phyloP scores from a whole-genome alignment of 148 eudicot genomes.

The Silene latifolia region DNA sequence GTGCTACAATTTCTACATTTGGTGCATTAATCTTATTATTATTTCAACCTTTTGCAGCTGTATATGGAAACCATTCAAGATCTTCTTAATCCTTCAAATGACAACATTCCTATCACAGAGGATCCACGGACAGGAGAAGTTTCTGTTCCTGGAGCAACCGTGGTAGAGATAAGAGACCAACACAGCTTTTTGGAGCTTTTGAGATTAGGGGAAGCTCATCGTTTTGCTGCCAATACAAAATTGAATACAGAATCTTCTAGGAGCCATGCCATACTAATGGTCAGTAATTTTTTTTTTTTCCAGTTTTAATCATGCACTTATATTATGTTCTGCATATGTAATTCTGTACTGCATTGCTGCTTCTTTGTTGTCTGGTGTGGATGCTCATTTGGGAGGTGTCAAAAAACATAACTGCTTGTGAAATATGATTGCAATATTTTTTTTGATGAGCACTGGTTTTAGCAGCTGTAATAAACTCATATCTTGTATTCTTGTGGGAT shows the following conservation, averaged over 20 bases:
- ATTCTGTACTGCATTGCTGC: background rate
- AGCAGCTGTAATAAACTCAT: background rate
- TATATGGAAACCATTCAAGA: conserved; percentile 98
- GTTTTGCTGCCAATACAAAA: conserved; percentile 92
- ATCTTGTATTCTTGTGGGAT: background rate
- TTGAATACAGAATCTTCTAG: conserved; percentile 93
- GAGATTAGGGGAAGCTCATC: conserved; percentile 77
- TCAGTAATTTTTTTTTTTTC: conserved; percentile 26
- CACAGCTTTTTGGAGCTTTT: conserved; percentile 68
- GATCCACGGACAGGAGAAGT: conserved; percentile 91
- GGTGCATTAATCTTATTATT: conserved; percentile 5
- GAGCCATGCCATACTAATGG: conserved; percentile 92
- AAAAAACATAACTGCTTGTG: background rate
- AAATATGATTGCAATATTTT: background rate
- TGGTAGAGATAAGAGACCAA: conserved; percentile 66
- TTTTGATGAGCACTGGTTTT: background rate
- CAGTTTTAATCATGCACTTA: background rate
- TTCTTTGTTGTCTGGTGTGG: background rate
- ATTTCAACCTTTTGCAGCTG: conserved; percentile 39
- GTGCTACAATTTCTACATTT: background rate
- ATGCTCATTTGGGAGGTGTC: background rate
- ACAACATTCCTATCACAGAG: conserved; percentile 84
- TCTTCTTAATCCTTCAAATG: conserved; percentile 83
- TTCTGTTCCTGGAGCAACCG: conserved; percentile 84
- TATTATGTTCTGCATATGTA: background rate